Base-by-base conservation (phyloP, 371 early-diverging fungal genomes). In the Syncephalis fuscata region DNA sequence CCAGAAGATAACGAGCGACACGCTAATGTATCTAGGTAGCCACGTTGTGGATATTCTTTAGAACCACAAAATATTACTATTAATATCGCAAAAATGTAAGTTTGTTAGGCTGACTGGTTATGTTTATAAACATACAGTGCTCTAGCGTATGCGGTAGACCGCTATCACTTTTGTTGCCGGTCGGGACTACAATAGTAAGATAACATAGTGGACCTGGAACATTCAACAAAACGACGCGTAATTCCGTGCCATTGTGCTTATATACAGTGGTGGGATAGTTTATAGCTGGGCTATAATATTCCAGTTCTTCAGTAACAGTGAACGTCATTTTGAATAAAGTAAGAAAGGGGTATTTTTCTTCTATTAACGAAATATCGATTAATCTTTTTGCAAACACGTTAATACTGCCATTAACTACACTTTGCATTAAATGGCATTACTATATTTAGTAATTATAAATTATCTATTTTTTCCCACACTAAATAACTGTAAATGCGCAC, bases 71-170 rank as follows among this genome's bases (percentile, higher is more conserved):
- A 86, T 0, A 85, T 62, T 50, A 84, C 67, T 60, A 62, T 54
- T 39, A n/a, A 19, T 25, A 21, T 8, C 32, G 32, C 11, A 23
- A 39, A 58, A 16, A 49, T 20, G 16, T 16, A 8, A 40, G 36
- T 14, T 21, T 22, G 14, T 8, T 62, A 16, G 51, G 19, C 16
- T 46, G 51, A 41, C 21, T n/a, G 4, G 16, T 8, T 21, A 22
- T 26, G 21, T 19, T 39, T 17, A 32, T 4, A 2, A 1, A 9
- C 44, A 26, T 57, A 71, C 64, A 49, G 49, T 81, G 77, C 53
- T 86, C 86, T 15, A 87, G 67, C 0, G 86, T 85, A 53, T 87
- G 87, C 3, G 86, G 76, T 15, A 80, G 65, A 4, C 87, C 87
- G 39, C 63, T 63, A 50, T 81, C 62, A 60, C 73, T 69, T 22